These are phyloP conservation scores for Neoarthrinium moseri DNA, from an alignment of 2,329 filamentous ascomycete species.

Conservation along the genomic window DNA sequence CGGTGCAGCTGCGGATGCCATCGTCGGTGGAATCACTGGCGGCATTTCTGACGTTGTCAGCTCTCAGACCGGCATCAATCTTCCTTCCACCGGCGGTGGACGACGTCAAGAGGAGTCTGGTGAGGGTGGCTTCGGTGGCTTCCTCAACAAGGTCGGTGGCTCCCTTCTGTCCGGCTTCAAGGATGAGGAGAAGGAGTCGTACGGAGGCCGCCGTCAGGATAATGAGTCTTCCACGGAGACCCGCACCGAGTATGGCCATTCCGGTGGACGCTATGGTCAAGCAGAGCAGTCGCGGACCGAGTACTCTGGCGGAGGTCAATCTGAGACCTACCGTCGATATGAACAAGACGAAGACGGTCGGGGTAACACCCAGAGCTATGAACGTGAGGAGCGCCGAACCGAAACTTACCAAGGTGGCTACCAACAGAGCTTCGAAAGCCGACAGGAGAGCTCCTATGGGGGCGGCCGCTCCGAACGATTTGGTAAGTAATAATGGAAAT, in stretches of 20 bases:
- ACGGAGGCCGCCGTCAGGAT: conserved; percentile 50
- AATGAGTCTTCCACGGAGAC: conserved; percentile 61
- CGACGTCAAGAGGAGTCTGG: conserved; percentile 44
- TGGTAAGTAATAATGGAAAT: no score
- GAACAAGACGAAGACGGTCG: conserved; percentile 51
- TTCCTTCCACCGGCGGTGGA: conserved; percentile 10
- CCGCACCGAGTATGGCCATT: conserved; percentile 60
- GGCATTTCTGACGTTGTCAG: conserved; percentile 46
- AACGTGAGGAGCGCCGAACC: conserved; percentile 58
- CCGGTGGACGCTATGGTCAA: conserved; percentile 57
- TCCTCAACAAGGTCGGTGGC: conserved; percentile 68
- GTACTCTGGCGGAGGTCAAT: conserved; percentile 55
- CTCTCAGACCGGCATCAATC: conserved; percentile 38
- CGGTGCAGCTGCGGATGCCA: conserved; percentile 52
- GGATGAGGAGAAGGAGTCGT: conserved; percentile 52
- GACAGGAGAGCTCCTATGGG: conserved; percentile 15
- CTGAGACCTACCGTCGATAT: conserved; percentile 60
- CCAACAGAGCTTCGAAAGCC: conserved; percentile 41
- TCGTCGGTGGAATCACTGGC: conserved; percentile 57
- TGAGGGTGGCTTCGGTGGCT: conserved; percentile 63
- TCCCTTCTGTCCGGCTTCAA: conserved; percentile 64
- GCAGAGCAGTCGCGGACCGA: conserved; percentile 59
- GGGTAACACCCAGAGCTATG: conserved; percentile 44
- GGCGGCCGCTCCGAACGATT: conserved; percentile 22
- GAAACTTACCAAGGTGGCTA: conserved; percentile 58